Evolutionary conservation across 2,329 filamentous ascomycete species (phyloP).

Genomic region (Stylonectria norvegica): DNA sequence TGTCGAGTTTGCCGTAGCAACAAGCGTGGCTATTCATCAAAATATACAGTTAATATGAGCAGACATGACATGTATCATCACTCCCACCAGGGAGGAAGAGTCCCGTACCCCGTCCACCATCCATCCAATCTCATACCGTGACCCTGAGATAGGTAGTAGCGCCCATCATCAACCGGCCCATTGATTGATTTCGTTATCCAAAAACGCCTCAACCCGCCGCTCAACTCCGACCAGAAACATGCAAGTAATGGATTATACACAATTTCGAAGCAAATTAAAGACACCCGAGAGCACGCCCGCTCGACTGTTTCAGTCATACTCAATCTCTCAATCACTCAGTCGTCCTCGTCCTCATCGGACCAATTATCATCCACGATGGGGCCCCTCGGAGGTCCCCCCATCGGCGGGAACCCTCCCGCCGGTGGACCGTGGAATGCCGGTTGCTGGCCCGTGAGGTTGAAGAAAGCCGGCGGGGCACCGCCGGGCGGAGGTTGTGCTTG

Average conservation of each 20-base stretch:
- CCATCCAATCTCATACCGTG: no score
- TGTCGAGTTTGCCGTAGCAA: no score
- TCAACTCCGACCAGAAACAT: neutral
- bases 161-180: no score
- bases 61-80: no score
- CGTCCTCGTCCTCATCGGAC: neutral
- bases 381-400: neutral
- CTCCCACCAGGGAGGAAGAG: no score
- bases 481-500: slow-evolving; percentile 13
- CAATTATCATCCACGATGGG: neutral
- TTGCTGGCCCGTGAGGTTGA: slow-evolving; percentile 22
- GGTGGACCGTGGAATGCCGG: slow-evolving; percentile 1
- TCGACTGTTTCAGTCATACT: no score
- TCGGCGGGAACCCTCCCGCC: neutral
- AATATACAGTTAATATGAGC: no score
- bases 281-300: no score
- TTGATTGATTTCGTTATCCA: neutral
- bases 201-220: neutral
- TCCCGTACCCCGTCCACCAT: no score
- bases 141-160: no score
- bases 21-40: no score
- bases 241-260: neutral
- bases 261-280: neutral
- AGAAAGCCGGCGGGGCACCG: slow-evolving; percentile 17
- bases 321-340: neutral